These are phyloP conservation scores for Magnusiomyces paraingens DNA, from an alignment of 1,139 yeast genomes.

Conservation along the genomic window DNA sequence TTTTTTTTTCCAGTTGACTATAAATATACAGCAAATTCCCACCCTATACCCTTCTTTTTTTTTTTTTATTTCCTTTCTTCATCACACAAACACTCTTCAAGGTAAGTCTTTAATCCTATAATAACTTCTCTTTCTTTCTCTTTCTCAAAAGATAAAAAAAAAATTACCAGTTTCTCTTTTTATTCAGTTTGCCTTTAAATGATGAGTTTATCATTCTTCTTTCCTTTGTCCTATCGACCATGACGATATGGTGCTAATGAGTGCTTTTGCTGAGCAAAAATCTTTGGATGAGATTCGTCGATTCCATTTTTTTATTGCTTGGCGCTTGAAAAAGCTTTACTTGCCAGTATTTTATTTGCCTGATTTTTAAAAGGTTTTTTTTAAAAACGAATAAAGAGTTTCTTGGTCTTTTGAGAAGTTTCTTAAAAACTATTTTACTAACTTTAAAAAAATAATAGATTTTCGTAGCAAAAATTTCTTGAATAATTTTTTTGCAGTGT, in stretches of 20 bases:
- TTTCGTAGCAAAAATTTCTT: neutral
- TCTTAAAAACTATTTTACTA: conserved; percentile 1
- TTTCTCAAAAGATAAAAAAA: neutral
- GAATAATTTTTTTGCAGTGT: conserved; percentile 3
- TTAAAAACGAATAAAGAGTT: conserved; percentile 5
- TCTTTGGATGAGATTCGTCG: conserved; percentile 24
- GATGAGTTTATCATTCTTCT: conserved; percentile 42
- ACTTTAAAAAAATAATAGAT: neutral
- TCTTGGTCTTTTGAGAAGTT: neutral
- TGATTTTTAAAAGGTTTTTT: conserved; percentile 38
- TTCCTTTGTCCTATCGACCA: conserved; percentile 81
- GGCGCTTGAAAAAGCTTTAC: conserved; percentile 47
- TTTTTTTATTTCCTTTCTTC: no score
- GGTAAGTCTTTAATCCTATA: no score
- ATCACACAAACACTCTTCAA: no score
- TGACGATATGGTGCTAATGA: conserved; percentile 61
- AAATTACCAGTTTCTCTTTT: neutral
- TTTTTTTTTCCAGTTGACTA: no score
- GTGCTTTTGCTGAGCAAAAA: conserved; percentile 40
- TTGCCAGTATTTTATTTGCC: conserved; percentile 78
- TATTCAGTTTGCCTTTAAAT: neutral
- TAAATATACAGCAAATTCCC: no score
- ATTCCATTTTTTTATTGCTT: conserved; percentile 9
- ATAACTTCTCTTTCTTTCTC: no score
- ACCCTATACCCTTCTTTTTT: no score